Base-by-base conservation (phyloP, 192 early-diverging fungal species). In the Diversispora epigaea region DNA sequence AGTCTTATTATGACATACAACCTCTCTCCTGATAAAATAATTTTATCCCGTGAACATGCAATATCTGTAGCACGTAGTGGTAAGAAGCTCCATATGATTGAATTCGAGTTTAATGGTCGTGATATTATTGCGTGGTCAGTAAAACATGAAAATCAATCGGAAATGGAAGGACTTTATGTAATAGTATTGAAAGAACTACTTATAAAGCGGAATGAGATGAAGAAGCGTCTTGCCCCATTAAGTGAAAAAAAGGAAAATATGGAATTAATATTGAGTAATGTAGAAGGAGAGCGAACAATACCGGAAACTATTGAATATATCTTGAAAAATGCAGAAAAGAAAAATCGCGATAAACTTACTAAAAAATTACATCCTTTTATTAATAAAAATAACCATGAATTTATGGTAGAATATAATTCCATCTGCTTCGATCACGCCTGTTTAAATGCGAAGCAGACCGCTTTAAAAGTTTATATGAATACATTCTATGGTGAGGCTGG, bases 1-100 rank as follows among this genome's bases (percentile, higher is more conserved):
- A 69, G 68, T 25, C 47, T 69, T 69, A 69, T 69, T 14, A 69
- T 69, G 68, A 69, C 47, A 0, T 69, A 69, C n/a, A 69, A 69
- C 22, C 49, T 69, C 22, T 69, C n/a, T 0, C 49, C 50, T 4
- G 49, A 69, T 25, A 69, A 52, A 54, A 68, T 68, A 3, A 68
- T 49, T 50, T 52, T 68, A 68, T 68, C 67, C 50, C 46, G 25
- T 6, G 25, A 68, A 17, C 45, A 68, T 68, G 47, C 66, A 5
- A 25, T 21, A 49, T 49, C 41, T 68, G 17, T 49, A 49, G 14
- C 10, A 39, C 4, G 41, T 52, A 49, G 67, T 39, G 67, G 46
- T 22, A 68, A 49, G 12, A 68, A 50, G 19, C 67, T 68, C 41
- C 39, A 66, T 45, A 46, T 8, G 15, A 66, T 66, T 46, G 45